Base-by-base conservation (phyloP, 2,329 filamentous ascomycete species). In the Colletotrichum trifolii region DNA sequence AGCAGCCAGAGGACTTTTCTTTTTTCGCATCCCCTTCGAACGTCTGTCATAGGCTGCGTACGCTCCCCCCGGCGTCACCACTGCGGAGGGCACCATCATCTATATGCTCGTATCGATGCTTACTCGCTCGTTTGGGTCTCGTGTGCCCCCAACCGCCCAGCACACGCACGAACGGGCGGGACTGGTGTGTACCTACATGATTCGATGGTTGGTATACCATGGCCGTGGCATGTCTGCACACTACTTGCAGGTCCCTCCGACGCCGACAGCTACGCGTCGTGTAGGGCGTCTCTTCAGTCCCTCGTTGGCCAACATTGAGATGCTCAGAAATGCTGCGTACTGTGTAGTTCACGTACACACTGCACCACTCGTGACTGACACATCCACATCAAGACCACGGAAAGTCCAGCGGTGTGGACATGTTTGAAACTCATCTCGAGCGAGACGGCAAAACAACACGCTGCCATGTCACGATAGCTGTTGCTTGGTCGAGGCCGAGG, bases 211-310 rank as follows among this genome's bases (percentile, higher is more conserved):
- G 40, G 36, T 54, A 43, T 65, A 55, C 57, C 57, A 55, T 50
- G 40, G 52, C 57, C 13, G 57, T 38, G 59, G 59, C 62, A 65
- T 53, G 46, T 62, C 40, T 62, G 62, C 58, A 65, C 54, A 56
- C 52, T 33, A 42, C 40, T 36, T 38, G 52, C 62, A 61, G 52
- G 43, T 43, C 47, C 57, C 17, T n/a, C 49, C 52, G 52, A 52
- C 46, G 57, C 62, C 57, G 57, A 65, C 17, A 46, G 58, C 43
- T 47, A 50, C 62, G 62, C 42, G 46, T 52, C 46, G 25, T 39
- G 40, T 17, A 54, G 25, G 25, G 25, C 25, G 25, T 25, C 25
- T 25, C 25, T 25, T 25, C 25, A 25, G 25, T 4, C 25, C 25
- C 25, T 25, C 25, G 25, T 25, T 25, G 25, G 25, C 25, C 25